Evolutionary conservation across 106 monocot genomes (phyloP).

Genomic region (Allium cepa): DNA sequence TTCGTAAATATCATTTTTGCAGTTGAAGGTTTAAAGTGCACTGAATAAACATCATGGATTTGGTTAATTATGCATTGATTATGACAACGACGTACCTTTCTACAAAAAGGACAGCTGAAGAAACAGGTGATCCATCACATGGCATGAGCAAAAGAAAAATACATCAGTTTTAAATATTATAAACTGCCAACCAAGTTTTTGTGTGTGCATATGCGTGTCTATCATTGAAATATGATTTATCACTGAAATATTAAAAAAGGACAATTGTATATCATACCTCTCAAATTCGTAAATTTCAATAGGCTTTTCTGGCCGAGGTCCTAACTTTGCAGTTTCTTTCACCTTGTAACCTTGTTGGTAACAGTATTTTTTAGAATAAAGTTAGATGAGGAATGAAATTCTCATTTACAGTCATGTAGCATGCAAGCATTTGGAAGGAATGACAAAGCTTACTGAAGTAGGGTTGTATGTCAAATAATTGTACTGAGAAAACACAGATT

Average conservation of each 20-base stretch:
- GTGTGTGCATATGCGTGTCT: too few species aligned
- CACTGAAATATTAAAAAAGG: background rate
- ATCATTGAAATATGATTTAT: background rate
- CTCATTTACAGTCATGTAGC: too few species aligned
- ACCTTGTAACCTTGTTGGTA: slow-evolving; percentile 13
- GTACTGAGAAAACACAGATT: too few species aligned
- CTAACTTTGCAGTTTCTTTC: slow-evolving; percentile 83
- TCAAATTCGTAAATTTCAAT: slow-evolving; percentile 99
- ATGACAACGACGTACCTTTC: slow-evolving; percentile 51
- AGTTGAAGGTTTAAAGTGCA: too few species aligned
- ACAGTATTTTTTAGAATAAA: too few species aligned
- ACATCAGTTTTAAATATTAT: background rate
- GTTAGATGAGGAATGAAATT: too few species aligned
- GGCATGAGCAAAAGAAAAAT: background rate
- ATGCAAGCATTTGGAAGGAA: too few species aligned
- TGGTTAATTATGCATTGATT: too few species aligned
- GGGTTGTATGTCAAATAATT: too few species aligned
- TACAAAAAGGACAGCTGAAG: slow-evolving; percentile 93
- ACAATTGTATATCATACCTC: slow-evolving; percentile 31
- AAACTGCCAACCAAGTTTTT: background rate
- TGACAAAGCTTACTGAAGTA: too few species aligned
- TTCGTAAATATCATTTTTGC: background rate
- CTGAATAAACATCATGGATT: too few species aligned
- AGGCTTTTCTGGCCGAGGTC: slow-evolving; percentile 79
- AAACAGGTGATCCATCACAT: slow-evolving; percentile 9